Percentiles rank a stretch among this genome's conserved stretches.
phyloP scores from a whole-genome alignment of 106 monocot genomes.

The Dendrobium nobile region DNA sequence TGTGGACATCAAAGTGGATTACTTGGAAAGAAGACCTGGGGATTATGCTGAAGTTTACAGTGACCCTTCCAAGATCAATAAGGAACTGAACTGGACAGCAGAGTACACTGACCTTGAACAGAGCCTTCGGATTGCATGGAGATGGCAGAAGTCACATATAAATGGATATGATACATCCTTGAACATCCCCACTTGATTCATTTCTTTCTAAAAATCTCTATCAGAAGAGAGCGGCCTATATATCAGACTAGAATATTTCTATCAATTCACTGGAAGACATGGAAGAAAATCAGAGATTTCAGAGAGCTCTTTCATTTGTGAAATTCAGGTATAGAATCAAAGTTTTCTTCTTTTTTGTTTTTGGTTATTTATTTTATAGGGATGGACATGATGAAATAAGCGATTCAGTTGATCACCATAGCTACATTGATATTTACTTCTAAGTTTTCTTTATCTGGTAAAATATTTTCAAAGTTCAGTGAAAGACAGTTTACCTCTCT shows the following conservation, averaged over 20 bases:
- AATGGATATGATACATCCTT: conserved; percentile 19
- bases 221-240: neutral
- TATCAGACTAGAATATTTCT: too few relatives aligned
- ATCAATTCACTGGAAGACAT: neutral
- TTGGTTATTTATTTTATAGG: neutral
- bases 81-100: conserved; percentile 37
- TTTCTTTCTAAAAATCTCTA: neutral
- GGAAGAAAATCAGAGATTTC: neutral
- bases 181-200: neutral
- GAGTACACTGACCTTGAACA: conserved; percentile 25
- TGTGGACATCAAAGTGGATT: conserved; percentile 28
- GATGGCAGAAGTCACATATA: conserved; percentile 37
- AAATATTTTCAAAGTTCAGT: too few relatives aligned
- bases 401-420: neutral
- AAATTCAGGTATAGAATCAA: neutral
- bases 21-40: conserved; percentile 31
- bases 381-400: neutral
- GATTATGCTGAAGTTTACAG: conserved; percentile 49
- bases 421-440: neutral
- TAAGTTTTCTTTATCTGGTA: too few relatives aligned
- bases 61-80: conserved; percentile 36
- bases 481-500: too few relatives aligned
- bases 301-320: neutral
- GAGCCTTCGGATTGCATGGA: conserved; percentile 37
- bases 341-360: neutral